phyloP scores from a whole-genome alignment of 139 green algal species.

The Desmodesmus armatus region DNA sequence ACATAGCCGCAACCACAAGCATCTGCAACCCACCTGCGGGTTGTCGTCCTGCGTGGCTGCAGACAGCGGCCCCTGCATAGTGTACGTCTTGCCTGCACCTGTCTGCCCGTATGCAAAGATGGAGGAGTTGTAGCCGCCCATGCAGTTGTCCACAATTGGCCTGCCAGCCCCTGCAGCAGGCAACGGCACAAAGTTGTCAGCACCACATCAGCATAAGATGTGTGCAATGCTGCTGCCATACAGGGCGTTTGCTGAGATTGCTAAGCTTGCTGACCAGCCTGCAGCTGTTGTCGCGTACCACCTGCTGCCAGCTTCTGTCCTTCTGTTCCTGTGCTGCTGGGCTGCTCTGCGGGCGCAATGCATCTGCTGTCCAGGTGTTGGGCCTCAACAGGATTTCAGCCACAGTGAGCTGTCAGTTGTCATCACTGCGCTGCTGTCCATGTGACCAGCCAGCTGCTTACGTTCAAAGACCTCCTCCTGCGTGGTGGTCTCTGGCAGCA shows the following conservation, averaged over 20 bases:
- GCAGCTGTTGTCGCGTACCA: no score
- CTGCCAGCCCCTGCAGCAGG: constrained; percentile 59
- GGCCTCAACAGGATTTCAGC: no score
- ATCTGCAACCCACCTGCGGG: constrained; percentile 26
- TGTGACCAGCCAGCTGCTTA: neutral
- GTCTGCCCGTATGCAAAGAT: constrained; percentile 90
- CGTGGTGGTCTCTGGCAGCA: constrained; percentile 70
- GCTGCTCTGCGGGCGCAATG: no score
- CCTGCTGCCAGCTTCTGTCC: neutral
- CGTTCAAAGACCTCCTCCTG: constrained; percentile 77
- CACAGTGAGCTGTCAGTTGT: no score
- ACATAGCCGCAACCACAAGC: neutral
- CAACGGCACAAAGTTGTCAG: neutral
- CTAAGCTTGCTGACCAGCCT: no score
- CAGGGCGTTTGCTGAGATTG: no score
- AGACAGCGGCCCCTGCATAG: constrained; percentile 78
- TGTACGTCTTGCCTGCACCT: constrained; percentile 88
- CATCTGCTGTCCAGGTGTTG: no score
- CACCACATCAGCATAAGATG: no score
- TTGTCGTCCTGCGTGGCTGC: neutral
- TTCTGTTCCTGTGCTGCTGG: no score
- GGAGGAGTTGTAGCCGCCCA: constrained; percentile 81
- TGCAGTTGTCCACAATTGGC: constrained; percentile 75
- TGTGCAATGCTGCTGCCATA: no score
- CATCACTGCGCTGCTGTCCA: no score